These are phyloP conservation scores for Talaromyces trachyspermus DNA, from an alignment of 495 filamentous ascomycete genomes.

Conservation along the genomic window DNA sequence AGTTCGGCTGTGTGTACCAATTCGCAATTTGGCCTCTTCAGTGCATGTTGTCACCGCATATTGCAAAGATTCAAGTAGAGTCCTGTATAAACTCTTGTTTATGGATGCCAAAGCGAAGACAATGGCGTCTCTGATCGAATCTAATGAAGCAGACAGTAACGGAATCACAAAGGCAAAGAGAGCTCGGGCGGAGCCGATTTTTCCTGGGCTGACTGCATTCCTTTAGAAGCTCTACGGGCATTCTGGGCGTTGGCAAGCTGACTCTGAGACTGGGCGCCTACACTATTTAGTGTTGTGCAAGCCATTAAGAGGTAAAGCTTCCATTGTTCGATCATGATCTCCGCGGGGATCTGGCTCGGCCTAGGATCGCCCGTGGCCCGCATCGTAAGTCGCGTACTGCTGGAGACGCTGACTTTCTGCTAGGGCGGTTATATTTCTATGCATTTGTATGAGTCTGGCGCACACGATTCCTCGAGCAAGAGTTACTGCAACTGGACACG, in stretches of 20 bases:
- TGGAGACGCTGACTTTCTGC: slow-evolving; percentile 62
- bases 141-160: slow-evolving; percentile 66
- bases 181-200: slow-evolving; percentile 77
- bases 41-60: slow-evolving; percentile 73
- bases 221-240: slow-evolving; percentile 74
- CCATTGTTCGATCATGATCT: slow-evolving; percentile 93
- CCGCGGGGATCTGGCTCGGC: slow-evolving; percentile 69
- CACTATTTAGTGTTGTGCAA: slow-evolving; percentile 86
- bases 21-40: slow-evolving; percentile 79
- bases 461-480: slow-evolving; percentile 88
- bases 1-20: slow-evolving; percentile 66
- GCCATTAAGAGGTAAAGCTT: slow-evolving; percentile 97
- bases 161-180: slow-evolving; percentile 89
- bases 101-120: slow-evolving; percentile 89
- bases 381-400: slow-evolving; percentile 52
- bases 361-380: slow-evolving; percentile 33
- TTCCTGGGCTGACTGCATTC: slow-evolving; percentile 61
- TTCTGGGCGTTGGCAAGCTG: slow-evolving; percentile 64
- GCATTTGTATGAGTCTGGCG: slow-evolving; percentile 84
- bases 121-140: slow-evolving; percentile 80
- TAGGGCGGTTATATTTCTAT: slow-evolving; percentile 69
- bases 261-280: slow-evolving; percentile 58
- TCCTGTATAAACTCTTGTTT: slow-evolving; percentile 91
- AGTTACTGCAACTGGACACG: slow-evolving; percentile 82
- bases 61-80: slow-evolving; percentile 82